A percentile compares a stretch with the other conserved stretches of the same genome.
Evolutionary conservation across 2,329 filamentous ascomycete species (phyloP).

Genomic region (Pseudogymnoascus verrucosus): DNA sequence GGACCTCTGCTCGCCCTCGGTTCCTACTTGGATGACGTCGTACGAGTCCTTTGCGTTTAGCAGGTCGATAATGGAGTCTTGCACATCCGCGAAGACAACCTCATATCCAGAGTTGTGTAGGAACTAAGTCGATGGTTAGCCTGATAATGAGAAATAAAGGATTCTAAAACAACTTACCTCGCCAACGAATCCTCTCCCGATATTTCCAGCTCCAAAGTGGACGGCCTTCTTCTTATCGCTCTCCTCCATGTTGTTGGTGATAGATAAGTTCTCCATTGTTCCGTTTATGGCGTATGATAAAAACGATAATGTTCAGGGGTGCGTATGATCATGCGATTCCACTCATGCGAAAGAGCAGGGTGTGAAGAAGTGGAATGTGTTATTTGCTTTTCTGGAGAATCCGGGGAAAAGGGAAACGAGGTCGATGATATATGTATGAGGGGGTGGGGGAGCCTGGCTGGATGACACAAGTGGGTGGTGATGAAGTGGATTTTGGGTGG

Average conservation of each 20-base stretch:
- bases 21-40: conserved; percentile 86
- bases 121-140: conserved; percentile 39
- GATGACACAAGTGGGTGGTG: conserved; percentile 3
- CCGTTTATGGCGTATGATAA: background rate
- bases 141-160: background rate
- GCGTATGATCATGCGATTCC: background rate
- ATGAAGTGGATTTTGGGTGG: background rate
- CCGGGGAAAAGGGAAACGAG: background rate
- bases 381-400: background rate
- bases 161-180: conserved; percentile 19
- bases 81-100: conserved; percentile 93
- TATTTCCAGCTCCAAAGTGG: conserved; percentile 82
- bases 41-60: conserved; percentile 73
- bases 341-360: background rate
- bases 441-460: background rate
- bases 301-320: background rate
- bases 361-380: background rate
- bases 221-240: conserved; percentile 54
- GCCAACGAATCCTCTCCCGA: conserved; percentile 45
- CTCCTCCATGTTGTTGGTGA: background rate
- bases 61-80: conserved; percentile 70
- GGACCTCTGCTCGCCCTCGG: conserved; percentile 71
- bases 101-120: conserved; percentile 92
- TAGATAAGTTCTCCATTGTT: background rate
- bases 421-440: background rate